Base-by-base conservation (phyloP, 768 basidiomycete species). In the Termitomyces sp. region DNA sequence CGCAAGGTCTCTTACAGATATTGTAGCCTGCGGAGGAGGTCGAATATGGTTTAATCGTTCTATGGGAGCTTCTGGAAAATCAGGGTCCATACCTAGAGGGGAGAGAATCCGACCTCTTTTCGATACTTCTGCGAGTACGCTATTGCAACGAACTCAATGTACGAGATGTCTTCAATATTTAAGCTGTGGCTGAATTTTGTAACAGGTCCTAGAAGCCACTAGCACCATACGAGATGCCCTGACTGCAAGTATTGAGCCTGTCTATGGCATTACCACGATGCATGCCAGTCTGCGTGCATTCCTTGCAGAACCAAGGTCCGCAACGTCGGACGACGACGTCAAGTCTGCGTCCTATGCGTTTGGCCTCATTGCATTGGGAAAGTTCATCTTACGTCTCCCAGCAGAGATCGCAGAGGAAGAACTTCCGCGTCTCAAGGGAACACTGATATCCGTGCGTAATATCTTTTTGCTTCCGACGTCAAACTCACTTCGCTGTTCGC, bases 401-500 rank as follows among this genome's bases (percentile, higher is more conserved):
- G 78, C 84, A 2, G 90, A 93, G 67, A 86, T 94, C 54, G 82
- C 93, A 22, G 92, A 93, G 70, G 92, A 94, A 63, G 92, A 94
- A 63, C 69, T 94, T 43, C 92, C 92, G 43, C 84, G 90, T 38
- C 69, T 94, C 54, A 85, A 83, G 65, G 72, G 68, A 28, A 91
- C 90, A 2, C 68, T 94, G 60, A 87, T 88, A 22, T 73, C 81
- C 40, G 91, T 90, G 58, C 60, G 85, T 71, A 43, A 26, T 64
- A 42, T 18, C 43, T 54, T 53, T n/a, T 46, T 28, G 10, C 38
- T 4, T 35, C 30, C 20, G 28, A 28, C 36, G 16, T 35, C 24
- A 20, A 20, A 36, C 13, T 36, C 14, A 47, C 2, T 14, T 35
- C 10, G 36, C 2, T n/a, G 8, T 26, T 35, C 7, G n/a, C 35